Conservation (phyloP, 169 alveolate species). For the Theileria orientalis region DNA sequence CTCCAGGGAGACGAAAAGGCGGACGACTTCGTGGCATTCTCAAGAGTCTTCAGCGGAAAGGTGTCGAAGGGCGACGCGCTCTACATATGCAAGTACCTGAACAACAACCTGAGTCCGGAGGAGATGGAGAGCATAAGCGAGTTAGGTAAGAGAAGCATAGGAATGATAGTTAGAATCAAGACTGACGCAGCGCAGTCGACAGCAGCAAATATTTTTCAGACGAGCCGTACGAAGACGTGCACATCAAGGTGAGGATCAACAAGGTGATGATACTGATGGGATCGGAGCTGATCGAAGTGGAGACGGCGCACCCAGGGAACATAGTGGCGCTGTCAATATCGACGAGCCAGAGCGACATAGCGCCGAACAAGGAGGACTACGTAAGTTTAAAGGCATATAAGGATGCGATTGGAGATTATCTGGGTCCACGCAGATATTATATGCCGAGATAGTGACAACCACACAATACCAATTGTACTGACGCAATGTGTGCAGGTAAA, state of each 20-base stretch:
- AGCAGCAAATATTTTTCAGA: not conserved
- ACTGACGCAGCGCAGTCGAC: not conserved
- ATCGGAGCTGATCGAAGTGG: conserved; percentile 77
- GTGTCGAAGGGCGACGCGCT: conserved; percentile 68
- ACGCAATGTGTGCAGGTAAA: conserved; percentile 42
- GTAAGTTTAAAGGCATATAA: not conserved
- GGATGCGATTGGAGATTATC: not conserved
- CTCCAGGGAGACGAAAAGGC: conserved; percentile 73
- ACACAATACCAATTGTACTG: too few species aligned
- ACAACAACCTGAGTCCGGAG: not conserved
- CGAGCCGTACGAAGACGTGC: not conserved
- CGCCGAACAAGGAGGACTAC: conserved; percentile 6
- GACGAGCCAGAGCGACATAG: not conserved
- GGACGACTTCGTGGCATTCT: conserved; percentile 79
- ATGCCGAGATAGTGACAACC: too few species aligned
- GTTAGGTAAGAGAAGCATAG: not conserved
- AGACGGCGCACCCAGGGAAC: conserved; percentile 72
- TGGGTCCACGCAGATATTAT: too few species aligned
- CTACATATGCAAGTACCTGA: conserved; percentile 68
- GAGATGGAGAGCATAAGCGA: not conserved
- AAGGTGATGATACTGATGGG: conserved; percentile 77
- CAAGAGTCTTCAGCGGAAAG: conserved; percentile 78
- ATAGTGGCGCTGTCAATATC: conserved; percentile 75
- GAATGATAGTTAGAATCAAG: not conserved
- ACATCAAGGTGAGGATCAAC: not conserved